phyloP scores from a whole-genome alignment of 73 alveolate genomes.

The Tetrahymena borealis region DNA sequence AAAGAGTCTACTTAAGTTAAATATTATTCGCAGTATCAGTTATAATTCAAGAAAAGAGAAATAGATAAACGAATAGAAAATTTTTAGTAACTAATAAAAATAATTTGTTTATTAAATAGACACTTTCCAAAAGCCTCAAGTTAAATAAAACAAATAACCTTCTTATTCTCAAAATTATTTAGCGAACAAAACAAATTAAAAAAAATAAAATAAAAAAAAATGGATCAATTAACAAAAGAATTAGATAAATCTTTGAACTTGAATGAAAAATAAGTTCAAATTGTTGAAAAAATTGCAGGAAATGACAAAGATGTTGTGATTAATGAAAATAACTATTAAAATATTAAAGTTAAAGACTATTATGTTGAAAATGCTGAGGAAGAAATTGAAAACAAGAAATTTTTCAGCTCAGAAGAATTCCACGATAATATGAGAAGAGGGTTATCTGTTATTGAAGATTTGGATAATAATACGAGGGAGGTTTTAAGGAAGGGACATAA shows the following conservation, averaged over 20 bases:
- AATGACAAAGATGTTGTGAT: neutral
- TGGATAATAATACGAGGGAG: neutral
- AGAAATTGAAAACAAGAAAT: neutral
- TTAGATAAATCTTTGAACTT: neutral
- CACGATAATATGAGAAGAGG: slow-evolving; percentile 1
- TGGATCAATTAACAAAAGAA: neutral
- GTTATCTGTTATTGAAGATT: neutral
- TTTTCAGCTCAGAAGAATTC: neutral
- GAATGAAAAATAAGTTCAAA: neutral
- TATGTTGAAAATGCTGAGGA: neutral
- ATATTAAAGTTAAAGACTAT: neutral
- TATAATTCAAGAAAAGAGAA: too few species aligned
- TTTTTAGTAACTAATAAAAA: too few species aligned
- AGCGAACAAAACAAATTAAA: neutral
- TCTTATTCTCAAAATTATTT: neutral
- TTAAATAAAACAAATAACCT: too few species aligned
- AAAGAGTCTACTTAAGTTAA: too few species aligned
- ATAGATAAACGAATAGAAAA: too few species aligned
- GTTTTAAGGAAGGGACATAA: neutral
- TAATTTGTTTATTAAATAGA: too few species aligned
- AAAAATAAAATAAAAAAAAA: neutral
- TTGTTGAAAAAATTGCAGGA: neutral
- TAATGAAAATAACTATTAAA: neutral
- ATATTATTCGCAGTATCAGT: too few species aligned
- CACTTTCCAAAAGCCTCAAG: too few species aligned